phyloP scores from a whole-genome alignment of 331 rosid genomes.

The Stylosanthes scabra region DNA sequence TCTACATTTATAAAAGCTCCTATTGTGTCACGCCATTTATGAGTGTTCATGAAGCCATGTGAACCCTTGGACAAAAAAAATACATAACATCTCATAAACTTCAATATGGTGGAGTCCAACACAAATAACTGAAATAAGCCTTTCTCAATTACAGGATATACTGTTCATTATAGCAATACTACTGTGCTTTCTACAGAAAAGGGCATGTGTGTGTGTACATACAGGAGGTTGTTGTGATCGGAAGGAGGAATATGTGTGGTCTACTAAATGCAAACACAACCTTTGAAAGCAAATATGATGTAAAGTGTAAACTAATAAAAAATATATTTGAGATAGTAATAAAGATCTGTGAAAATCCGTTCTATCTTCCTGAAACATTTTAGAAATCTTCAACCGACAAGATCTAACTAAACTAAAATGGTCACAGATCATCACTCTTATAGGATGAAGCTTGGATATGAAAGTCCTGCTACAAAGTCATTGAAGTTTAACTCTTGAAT shows the following conservation, averaged over 20 bases:
- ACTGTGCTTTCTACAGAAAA: neutral
- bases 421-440: slow-evolving; percentile 30
- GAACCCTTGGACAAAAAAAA: slow-evolving; percentile 70
- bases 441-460: neutral
- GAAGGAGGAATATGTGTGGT: neutral
- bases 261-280: neutral
- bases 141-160: neutral
- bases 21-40: slow-evolving; percentile 85
- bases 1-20: slow-evolving; percentile 96
- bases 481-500: slow-evolving; percentile 3
- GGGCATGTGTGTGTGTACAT: neutral
- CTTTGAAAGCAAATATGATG: slow-evolving; percentile 9
- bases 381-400: slow-evolving; percentile 19
- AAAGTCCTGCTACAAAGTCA: slow-evolving; percentile 17
- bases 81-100: slow-evolving; percentile 42
- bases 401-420: slow-evolving; percentile 11
- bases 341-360: slow-evolving; percentile 28
- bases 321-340: neutral
- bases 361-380: slow-evolving; percentile 26
- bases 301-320: neutral
- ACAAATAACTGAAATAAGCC: slow-evolving; percentile 16
- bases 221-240: neutral
- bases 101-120: slow-evolving; percentile 27
- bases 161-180: slow-evolving; percentile 3
- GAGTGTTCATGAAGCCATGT: slow-evolving; percentile 96